Conservation (phyloP, 2,329 filamentous ascomycete species). For the Arthrobotrys sphaeroides region DNA sequence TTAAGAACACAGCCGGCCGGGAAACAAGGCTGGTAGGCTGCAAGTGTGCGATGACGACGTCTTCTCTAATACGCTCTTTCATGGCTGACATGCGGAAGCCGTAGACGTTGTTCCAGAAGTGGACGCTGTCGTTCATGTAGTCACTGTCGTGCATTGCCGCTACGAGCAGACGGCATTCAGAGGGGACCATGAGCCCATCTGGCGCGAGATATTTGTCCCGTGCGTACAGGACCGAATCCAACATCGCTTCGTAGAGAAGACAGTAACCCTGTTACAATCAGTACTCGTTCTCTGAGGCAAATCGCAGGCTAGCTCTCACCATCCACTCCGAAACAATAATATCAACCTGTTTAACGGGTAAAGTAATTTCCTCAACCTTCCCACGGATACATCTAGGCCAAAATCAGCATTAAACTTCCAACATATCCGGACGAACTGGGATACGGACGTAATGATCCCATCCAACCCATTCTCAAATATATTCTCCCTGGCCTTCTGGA, state of each 20-base stretch:
- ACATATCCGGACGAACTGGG: background rate
- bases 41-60: slow-evolving; percentile 80
- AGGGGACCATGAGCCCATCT: slow-evolving; percentile 84
- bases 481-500: slow-evolving; percentile 84
- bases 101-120: slow-evolving; percentile 92
- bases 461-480: slow-evolving; percentile 81
- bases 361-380: slow-evolving; percentile 84
- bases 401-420: background rate
- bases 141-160: slow-evolving; percentile 81
- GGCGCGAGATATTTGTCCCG: slow-evolving; percentile 84
- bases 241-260: slow-evolving; percentile 93
- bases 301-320: slow-evolving; percentile 60
- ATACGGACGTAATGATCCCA: slow-evolving; percentile 71
- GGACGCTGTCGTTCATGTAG: slow-evolving; percentile 78
- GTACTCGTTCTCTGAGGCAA: background rate
- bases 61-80: slow-evolving; percentile 81
- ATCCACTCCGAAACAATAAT: slow-evolving; percentile 98
- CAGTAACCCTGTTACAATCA: slow-evolving; percentile 72
- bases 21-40: slow-evolving; percentile 71
- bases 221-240: slow-evolving; percentile 88
- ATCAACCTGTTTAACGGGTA: slow-evolving; percentile 83
- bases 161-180: slow-evolving; percentile 82
- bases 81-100: slow-evolving; percentile 94
- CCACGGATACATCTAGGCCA: slow-evolving; percentile 73
- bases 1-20: slow-evolving; percentile 72